A percentile compares a stretch with the other conserved stretches of the same genome.
Conservation (phyloP, 306 rosid species). For the Lithocarpus polystachyus region DNA sequence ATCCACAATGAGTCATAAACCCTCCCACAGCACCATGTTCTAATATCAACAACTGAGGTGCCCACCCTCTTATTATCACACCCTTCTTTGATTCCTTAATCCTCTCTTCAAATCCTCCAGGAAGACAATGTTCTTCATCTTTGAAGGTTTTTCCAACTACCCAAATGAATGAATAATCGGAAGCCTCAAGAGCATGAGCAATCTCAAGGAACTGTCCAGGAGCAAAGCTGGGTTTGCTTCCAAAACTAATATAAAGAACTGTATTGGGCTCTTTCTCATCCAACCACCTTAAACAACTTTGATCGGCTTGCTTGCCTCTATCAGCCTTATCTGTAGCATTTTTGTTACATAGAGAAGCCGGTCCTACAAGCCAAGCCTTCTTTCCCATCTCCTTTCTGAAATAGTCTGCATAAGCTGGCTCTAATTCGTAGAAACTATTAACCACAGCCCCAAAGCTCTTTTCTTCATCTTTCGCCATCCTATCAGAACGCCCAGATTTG, state of each 20-base stretch:
- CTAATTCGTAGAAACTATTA: constrained; percentile 59
- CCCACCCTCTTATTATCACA: constrained; percentile 61
- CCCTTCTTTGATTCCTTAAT: constrained; percentile 44
- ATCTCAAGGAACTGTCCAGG: constrained; percentile 45
- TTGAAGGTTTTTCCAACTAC: constrained; percentile 43
- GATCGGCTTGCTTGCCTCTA: constrained; percentile 39
- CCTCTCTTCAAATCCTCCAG: constrained; percentile 47
- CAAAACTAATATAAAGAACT: constrained; percentile 56
- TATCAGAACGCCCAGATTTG: constrained; percentile 15
- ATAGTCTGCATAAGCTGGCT: constrained; percentile 45
- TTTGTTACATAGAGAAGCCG: constrained; percentile 46
- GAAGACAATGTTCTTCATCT: constrained; percentile 16
- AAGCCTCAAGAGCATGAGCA: constrained; percentile 56
- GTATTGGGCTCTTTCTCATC: constrained; percentile 50
- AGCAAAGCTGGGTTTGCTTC: constrained; percentile 43
- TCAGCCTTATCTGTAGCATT: constrained; percentile 32
- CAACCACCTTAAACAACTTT: constrained; percentile 48
- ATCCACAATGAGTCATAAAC: constrained; percentile 74
- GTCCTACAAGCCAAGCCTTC: constrained; percentile 57
- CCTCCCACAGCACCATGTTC: constrained; percentile 59
- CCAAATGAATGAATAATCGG: constrained; percentile 55
- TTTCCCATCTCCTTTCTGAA: constrained; percentile 23
- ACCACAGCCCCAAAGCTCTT: constrained; percentile 44
- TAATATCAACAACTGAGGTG: constrained; percentile 58
- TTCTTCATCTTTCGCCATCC: constrained; percentile 19